Evolutionary conservation across 495 filamentous ascomycete genomes (phyloP), one percentile per base, ranked within the genome.

Genomic region (Staphylotrichum longicolle): DNA sequence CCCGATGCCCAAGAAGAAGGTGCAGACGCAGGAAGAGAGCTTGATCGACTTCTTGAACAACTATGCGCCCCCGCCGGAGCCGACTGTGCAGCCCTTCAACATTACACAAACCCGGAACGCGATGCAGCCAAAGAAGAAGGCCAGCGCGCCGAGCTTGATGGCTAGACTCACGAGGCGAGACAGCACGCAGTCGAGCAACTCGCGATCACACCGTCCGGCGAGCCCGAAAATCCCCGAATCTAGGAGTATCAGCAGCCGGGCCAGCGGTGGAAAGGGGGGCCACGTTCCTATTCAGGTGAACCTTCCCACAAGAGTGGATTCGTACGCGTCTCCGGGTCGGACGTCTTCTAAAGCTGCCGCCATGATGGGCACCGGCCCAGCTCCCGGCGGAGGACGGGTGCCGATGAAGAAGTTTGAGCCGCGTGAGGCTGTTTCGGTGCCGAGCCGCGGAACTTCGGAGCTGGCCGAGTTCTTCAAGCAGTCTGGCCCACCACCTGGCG

Each of bases 11-110:
- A 70, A 70, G 1, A 77, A 66, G 58, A 71, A 68, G 10, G 69
- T 70, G 37, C 69, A 70, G 12, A 75, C 75, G 14, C 72, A 86
- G 34, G 86, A 88, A 66, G 90, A 91, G 65, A 91, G 88, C 67
- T 71, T 97, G 51, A 84, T 91, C 39, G 95, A 99, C 66, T 99
- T 99, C 78, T 78, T 99, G 56, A 84, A 83, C 54, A 92, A 83
- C 65, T 87, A 83, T n/a, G 83, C 90, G 20, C 94, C 93, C 12
- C 91, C 94, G 3, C 75, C 81, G 14, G 74, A 76, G 62, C 74
- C 79, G 15, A 78, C 75, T 33, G 68, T 71, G 7, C 77, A 80
- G 51, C 74, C 55, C 15, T 74, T 77, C n/a, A 65, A 42, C 57
- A 75, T 45, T 34, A 66, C 66, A 7, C 60, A 63, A 30, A 39